Evolutionary conservation across 441 rosid species (phyloP).

Genomic region (Euphorbia celastroides): DNA sequence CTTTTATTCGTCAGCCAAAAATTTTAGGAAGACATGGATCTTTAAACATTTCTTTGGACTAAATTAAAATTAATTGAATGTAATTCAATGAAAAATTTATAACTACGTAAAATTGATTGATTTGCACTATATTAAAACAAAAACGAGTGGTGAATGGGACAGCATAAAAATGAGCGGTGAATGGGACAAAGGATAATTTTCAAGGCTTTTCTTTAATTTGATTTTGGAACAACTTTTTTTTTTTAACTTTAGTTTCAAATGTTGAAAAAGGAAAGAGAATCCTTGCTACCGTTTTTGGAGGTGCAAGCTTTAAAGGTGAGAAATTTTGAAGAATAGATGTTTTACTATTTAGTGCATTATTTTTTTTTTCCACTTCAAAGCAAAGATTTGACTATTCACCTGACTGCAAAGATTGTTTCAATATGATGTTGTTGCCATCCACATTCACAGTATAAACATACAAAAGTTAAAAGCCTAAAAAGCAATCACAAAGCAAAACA

Average conservation of each 20-base stretch:
- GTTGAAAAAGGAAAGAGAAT: not conserved
- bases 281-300: constrained; percentile 6
- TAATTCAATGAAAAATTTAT: too few relatives aligned
- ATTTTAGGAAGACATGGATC: not conserved
- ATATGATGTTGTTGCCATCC: constrained; percentile 26
- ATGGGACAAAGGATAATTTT: not conserved
- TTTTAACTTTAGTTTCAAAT: not conserved
- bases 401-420: constrained; percentile 36
- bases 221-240: too few relatives aligned
- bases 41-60: not conserved
- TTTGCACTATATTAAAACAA: too few relatives aligned
- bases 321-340: constrained; percentile 19
- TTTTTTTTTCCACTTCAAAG: constrained; percentile 14
- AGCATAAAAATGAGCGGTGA: too few relatives aligned
- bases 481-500: constrained; percentile 3
- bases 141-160: too few relatives aligned
- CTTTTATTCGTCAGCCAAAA: not conserved
- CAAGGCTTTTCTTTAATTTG: too few relatives aligned
- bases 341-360: constrained; percentile 11
- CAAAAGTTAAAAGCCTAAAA: not conserved
- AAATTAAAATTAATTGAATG: too few relatives aligned
- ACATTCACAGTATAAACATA: constrained; percentile 13
- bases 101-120: too few relatives aligned
- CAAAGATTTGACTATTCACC: constrained; percentile 39
- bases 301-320: constrained; percentile 15